Base-by-base conservation (phyloP, 164 flowering plant species). In the Umbilicus rupestris region DNA sequence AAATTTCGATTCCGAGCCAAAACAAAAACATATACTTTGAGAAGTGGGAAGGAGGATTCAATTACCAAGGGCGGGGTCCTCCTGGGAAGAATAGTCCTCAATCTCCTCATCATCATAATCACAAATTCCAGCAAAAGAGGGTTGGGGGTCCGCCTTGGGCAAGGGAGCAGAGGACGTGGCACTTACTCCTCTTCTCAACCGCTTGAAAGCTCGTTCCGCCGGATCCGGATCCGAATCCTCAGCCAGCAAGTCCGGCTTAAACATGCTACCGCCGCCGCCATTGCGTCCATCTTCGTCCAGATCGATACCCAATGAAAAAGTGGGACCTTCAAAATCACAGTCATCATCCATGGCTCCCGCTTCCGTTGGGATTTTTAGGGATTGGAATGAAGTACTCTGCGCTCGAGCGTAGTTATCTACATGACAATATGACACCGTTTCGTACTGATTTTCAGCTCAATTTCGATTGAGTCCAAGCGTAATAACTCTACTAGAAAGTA, bases 231-330 rank as follows among this genome's bases (percentile, higher is more conserved):
- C 83, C 7, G 82, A 75, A 66, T 77, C 85, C 42, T 66, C 33
- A n/a, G 66, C 65, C 41, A 72, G 70, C 9, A 60, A 30, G 44
- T 65, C 78, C 26, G 70, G 1, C 5, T 62, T n/a, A 64, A n/a
- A n/a, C n/a, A n/a, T n/a, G n/a, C n/a, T n/a, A n/a, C n/a, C n/a
- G n/a, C n/a, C n/a, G n/a, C n/a, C n/a, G n/a, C 50, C 76, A 65
- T 77, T 78, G 58, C 80, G 78, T 39, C 76, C 49, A 22, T 86
- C 84, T 66, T 72, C 65, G 62, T 80, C 88, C 22, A 85, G 68
- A 69, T 91, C 97, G 64, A 91, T 68, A 9, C 98, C 96, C 35
- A 92, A 81, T 45, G 96, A 92, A 76, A 92, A 92, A 1, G 95
- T 84, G 6, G 98, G 98, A 39, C 86, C 78, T n/a, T n/a, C n/a